These are phyloP conservation scores for Drosera spatulata DNA, from an alignment of 179 eudicot genomes.

Conservation along the genomic window DNA sequence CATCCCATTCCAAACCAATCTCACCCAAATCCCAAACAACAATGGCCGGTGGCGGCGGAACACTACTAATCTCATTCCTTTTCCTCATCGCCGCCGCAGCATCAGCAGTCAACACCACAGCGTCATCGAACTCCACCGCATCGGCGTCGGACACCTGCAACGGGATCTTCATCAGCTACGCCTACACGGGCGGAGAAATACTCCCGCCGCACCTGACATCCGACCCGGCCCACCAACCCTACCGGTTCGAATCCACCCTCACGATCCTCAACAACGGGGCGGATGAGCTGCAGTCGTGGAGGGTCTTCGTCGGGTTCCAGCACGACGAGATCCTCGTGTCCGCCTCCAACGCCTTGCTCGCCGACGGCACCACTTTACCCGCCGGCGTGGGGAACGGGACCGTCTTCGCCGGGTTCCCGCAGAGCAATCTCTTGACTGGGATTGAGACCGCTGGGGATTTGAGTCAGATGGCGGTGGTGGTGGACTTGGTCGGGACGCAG, in stretches of 20 bases:
- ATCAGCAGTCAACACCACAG: neutral
- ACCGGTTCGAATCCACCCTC: slow-evolving; percentile 23
- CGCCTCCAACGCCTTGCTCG: slow-evolving; percentile 14
- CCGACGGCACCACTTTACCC: slow-evolving; percentile 33
- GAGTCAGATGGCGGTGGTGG: slow-evolving; percentile 26
- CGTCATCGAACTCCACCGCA: slow-evolving; percentile 13
- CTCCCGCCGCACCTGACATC: slow-evolving; percentile 18
- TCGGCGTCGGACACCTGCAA: slow-evolving; percentile 32
- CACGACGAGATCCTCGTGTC: slow-evolving; percentile 27
- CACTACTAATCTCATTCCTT: too few relatives aligned
- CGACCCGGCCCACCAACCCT: slow-evolving; percentile 14
- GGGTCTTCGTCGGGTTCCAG: slow-evolving; percentile 20
- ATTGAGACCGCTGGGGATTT: slow-evolving; percentile 68
- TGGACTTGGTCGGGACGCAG: slow-evolving; percentile 63
- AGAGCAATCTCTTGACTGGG: slow-evolving; percentile 44
- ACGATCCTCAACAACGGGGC: slow-evolving; percentile 28
- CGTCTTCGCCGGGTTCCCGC: slow-evolving; percentile 43
- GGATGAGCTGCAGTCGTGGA: slow-evolving; percentile 30
- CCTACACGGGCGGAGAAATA: slow-evolving; percentile 13
- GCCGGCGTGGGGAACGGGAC: slow-evolving; percentile 43
- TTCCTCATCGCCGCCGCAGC: neutral
- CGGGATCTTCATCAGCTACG: slow-evolving; percentile 27
- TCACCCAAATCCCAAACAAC: neutral
- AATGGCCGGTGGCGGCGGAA: neutral
- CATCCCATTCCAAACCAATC: too few relatives aligned